Evolutionary conservation across 2,329 filamentous ascomycete genomes (phyloP), one percentile per base, ranked within the genome.

Genomic region (Fusarium sambucinum): DNA sequence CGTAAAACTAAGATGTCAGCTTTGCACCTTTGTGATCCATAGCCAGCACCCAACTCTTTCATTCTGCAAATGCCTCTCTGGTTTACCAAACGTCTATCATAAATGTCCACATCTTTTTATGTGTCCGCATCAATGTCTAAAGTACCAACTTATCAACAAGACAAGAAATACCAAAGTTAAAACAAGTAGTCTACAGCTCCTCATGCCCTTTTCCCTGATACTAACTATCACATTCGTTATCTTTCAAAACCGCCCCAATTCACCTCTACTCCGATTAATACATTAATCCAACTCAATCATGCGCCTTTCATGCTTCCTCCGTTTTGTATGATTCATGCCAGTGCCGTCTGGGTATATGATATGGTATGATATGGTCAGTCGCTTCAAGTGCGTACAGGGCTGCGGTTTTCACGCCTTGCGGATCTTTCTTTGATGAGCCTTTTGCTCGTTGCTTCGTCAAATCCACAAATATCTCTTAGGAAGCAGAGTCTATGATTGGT

Each of bases 381-480:
- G 33, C 55, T 58, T 63, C 35, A 64, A 56, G 54, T 62, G 58
- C 68, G 74, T 48, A 70, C 74, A 17, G 73, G 71, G 45, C 75
- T 76, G 53, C 74, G 60, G 33, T 74, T 70, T 16, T 67, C 55
- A 56, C 64, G 76, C 53, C 69, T 70, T 35, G 73, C 63, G 13
- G 74, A 70, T 67, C 76, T 81, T 53, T 86, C 84, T 48, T 78
- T 76, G 42, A 86, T 79, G 42, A 86, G 76, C 17, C 76, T 75
- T 62, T 80, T 79, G 69, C 85, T 85, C 32, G 84, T 86, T n/a
- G 79, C 78, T 55, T 78, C 76, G 67, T 88, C 86, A 70, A 86
- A 88, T 33, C 86, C 86, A 63, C 86, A 85, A 12, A 83, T 77
- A 35, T 81, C 77, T 32, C 80, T 84, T 29, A 88, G 77, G 71